Evolutionary conservation across 495 filamentous ascomycete species (phyloP), one percentile per base, ranked within the genome.

Genomic region (Penicillium atrosanguineum): DNA sequence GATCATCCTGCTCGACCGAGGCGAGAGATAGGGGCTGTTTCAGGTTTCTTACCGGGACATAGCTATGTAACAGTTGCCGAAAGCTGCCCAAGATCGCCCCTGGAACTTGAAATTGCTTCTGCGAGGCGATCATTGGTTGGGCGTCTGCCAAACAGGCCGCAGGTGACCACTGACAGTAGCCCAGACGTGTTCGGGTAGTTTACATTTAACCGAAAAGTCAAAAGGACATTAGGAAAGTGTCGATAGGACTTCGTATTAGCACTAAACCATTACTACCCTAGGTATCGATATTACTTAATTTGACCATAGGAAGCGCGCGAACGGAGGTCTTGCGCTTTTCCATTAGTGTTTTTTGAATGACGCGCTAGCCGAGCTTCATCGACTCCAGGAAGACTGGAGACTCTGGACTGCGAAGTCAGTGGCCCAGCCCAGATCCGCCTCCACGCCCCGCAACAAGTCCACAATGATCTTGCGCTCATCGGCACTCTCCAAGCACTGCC

Each of bases 341-440:
- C 31, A 12, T 34, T 12, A 4, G 31, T 34, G 31, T 12, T 34
- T 34, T 14, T 14, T 2, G 9, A 4, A 14, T 4, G 31, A 34
- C 14, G 31, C 14, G 28, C 28, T 12, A 34, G 19, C 38, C 12
- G 16, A 29, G 34, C 34, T 29, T 60, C 44, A 50, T 46, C 67
- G 61, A 56, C 55, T 63, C 71, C 71, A 72, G 8, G 57, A 59
- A 15, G 48, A 50, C 40, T 73, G 64, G 7, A 77, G 57, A 44
- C 67, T 69, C 48, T 60, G 46, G 36, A 73, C 55, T 19, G 63
- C 63, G 26, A 64, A 60, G n/a, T 65, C 62, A 5, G 72, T 74
- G 25, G 61, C 65, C 68, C 69, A 72, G 7, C 72, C 72, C 41
- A 73, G 25, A 43, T 75, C 72, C n/a, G 71, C 68, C 46, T 72